A percentile compares a stretch with the other conserved stretches of the same genome.
Evolutionary conservation across 179 eudicot genomes (phyloP).

Genomic region (Vitellaria paradoxa): DNA sequence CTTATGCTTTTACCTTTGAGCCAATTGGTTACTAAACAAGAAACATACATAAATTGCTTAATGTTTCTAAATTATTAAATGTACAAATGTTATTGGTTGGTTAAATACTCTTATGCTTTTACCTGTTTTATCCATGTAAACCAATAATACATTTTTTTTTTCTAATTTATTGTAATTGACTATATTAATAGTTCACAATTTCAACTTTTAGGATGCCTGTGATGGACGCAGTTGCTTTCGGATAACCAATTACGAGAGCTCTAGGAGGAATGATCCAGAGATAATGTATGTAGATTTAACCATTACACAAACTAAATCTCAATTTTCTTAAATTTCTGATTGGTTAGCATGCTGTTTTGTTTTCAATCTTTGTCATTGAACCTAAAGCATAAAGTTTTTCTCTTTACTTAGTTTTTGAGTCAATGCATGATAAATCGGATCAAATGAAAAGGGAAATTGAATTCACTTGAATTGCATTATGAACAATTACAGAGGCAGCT

Average conservation of each 20-base stretch:
- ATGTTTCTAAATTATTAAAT: neutral
- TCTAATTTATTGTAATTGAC: neutral
- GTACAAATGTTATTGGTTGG: neutral
- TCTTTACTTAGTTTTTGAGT: slow-evolving; percentile 8
- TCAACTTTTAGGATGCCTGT: slow-evolving; percentile 57
- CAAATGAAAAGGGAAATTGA: too few relatives aligned
- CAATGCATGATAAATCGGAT: too few relatives aligned
- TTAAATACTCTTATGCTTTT: neutral
- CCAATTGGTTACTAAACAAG: too few relatives aligned
- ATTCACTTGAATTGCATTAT: too few relatives aligned
- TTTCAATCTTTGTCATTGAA: neutral
- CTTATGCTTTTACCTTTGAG: neutral
- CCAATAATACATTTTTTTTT: slow-evolving; percentile 10
- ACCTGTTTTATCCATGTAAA: neutral
- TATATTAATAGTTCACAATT: slow-evolving; percentile 15
- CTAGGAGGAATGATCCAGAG: slow-evolving; percentile 48
- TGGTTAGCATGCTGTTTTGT: neutral
- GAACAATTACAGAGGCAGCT: too few relatives aligned
- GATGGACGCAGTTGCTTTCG: slow-evolving; percentile 78
- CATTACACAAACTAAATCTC: neutral
- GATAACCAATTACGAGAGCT: slow-evolving; percentile 61
- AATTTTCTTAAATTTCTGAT: neutral
- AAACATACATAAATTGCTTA: neutral
- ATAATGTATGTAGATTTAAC: slow-evolving; percentile 57
- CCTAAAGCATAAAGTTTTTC: neutral